A percentile compares a stretch with the other conserved stretches of the same genome.
These are phyloP conservation scores for Reticulascus tulasneorum DNA, from an alignment of 2,329 filamentous ascomycete genomes.

Conservation along the genomic window DNA sequence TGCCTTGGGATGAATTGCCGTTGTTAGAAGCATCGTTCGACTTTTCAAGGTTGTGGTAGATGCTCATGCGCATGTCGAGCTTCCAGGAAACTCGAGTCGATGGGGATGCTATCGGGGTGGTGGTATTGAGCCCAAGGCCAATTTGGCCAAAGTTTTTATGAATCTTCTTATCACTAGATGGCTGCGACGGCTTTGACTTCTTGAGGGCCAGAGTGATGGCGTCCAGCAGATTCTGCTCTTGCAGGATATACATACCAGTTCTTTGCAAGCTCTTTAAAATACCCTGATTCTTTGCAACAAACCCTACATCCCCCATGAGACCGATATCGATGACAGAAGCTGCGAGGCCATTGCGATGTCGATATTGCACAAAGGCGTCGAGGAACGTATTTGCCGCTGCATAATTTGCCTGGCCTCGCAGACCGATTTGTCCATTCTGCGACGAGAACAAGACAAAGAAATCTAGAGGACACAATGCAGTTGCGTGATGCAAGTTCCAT, in stretches of 20 bases:
- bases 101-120: not conserved
- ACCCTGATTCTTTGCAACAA: slow-evolving; percentile 25
- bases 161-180: not conserved
- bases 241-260: not conserved
- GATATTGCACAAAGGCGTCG: slow-evolving; percentile 21
- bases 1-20: too few relatives aligned
- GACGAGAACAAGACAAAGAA: slow-evolving; percentile 26
- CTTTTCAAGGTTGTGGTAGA: not conserved
- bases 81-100: slow-evolving; percentile 3
- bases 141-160: not conserved
- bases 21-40: too few relatives aligned
- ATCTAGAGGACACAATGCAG: slow-evolving; percentile 13
- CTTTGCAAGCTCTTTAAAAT: slow-evolving; percentile 15
- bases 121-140: slow-evolving; percentile 1
- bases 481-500: slow-evolving; percentile 28
- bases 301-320: slow-evolving; percentile 9
- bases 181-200: not conserved
- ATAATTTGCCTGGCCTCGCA: slow-evolving; percentile 28
- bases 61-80: slow-evolving; percentile 2
- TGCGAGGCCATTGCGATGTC: slow-evolving; percentile 16
- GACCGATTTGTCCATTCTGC: slow-evolving; percentile 19
- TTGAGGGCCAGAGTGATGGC: slow-evolving; percentile 2
- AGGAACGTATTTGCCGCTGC: slow-evolving; percentile 28
- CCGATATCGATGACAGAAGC: slow-evolving; percentile 10
- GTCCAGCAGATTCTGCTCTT: not conserved